Conservation (phyloP, 78 protist species). For the Dictyostelium purpureum region DNA sequence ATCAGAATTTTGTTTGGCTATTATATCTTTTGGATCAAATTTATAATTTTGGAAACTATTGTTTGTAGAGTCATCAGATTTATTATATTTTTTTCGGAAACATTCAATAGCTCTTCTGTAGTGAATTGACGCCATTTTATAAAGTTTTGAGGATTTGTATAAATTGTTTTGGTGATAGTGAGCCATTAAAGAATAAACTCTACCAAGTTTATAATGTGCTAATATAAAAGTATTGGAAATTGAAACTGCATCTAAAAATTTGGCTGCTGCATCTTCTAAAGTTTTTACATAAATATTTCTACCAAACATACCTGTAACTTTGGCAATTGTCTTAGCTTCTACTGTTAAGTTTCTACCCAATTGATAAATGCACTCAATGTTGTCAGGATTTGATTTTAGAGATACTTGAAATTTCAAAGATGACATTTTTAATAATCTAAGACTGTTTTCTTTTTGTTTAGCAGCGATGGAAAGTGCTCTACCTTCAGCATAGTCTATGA, state of each 20-base stretch:
- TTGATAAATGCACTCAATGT: slow-evolving; percentile 60
- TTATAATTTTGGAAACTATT: background rate
- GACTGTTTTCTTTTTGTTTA: slow-evolving; percentile 12
- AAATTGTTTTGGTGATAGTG: slow-evolving; percentile 4
- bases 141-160: slow-evolving; percentile 1
- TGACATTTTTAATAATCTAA: slow-evolving; percentile 72
- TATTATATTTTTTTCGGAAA: background rate
- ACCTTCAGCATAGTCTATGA: slow-evolving; percentile 80
- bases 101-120: background rate
- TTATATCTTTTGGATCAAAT: background rate
- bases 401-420: slow-evolving; percentile 55
- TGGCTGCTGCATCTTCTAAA: slow-evolving; percentile 45
- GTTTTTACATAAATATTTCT: slow-evolving; percentile 39
- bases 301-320: slow-evolving; percentile 34
- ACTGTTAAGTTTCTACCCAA: slow-evolving; percentile 29
- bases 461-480: slow-evolving; percentile 76
- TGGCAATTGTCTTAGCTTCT: slow-evolving; percentile 30
- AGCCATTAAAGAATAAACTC: slow-evolving; percentile 27
- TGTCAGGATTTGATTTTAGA: slow-evolving; percentile 61
- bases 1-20: background rate
- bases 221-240: slow-evolving; percentile 17
- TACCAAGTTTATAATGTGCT: slow-evolving; percentile 51
- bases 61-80: background rate
- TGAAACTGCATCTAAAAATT: slow-evolving; percentile 31
- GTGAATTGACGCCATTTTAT: slow-evolving; percentile 9